A percentile compares a stretch with the other conserved stretches of the same genome.
Conservation (phyloP, 768 basidiomycete species). For the Lentinula aciculospora region DNA sequence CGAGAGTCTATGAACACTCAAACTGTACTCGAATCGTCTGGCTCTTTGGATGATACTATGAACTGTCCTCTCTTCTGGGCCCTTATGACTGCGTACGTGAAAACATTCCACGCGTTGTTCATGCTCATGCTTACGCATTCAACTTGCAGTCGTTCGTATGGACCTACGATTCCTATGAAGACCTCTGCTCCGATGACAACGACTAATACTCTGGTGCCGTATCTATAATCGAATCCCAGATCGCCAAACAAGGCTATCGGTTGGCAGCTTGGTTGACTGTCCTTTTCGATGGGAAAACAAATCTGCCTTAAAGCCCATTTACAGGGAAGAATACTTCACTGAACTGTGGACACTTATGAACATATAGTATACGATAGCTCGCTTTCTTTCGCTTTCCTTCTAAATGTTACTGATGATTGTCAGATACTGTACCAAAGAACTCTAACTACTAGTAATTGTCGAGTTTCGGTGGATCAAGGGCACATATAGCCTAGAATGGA, state of each 20-base stretch:
- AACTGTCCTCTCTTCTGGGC: constrained; percentile 44
- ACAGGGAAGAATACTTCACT: too few species aligned
- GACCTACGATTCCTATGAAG: constrained; percentile 29
- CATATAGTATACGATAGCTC: too few species aligned
- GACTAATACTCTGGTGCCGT: constrained; percentile 27
- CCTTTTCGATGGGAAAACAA: constrained; percentile 32
- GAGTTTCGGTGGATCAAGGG: too few species aligned
- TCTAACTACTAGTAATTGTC: too few species aligned
- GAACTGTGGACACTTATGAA: too few species aligned
- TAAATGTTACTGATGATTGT: too few species aligned
- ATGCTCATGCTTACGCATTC: not conserved
- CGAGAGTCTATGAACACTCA: not conserved
- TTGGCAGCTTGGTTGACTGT: constrained; percentile 47
- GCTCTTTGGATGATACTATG: not conserved
- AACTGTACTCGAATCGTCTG: not conserved
- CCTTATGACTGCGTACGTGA: constrained; percentile 30
- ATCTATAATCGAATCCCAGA: constrained; percentile 36
- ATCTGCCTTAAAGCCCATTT: not conserved
- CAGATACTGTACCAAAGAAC: too few species aligned
- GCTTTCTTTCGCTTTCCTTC: too few species aligned
- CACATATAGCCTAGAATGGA: too few species aligned
- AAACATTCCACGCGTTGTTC: not conserved
- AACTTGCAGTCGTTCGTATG: constrained; percentile 31
- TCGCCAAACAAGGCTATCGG: constrained; percentile 43
- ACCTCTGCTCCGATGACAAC: constrained; percentile 35